Percentiles rank a stretch among this genome's conserved stretches.
Evolutionary conservation across 257 asterid species (phyloP).

Genomic region (Ajuga chamaepitys): DNA sequence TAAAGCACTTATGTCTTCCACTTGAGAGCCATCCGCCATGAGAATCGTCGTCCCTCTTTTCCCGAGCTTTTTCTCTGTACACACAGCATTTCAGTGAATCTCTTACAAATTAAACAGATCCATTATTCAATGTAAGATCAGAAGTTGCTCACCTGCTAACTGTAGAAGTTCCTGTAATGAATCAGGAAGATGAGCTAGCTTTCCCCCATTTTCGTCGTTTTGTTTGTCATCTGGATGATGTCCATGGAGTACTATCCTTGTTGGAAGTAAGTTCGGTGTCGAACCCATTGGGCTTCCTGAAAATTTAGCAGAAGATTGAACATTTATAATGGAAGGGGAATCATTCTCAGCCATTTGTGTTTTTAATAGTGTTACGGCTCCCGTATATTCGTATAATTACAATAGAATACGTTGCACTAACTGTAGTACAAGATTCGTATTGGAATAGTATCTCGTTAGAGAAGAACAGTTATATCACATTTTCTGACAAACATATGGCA

Average conservation of each 20-base stretch:
- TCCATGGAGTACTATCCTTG: slow-evolving; percentile 78
- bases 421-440: no score
- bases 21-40: slow-evolving; percentile 68
- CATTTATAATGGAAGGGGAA: no score
- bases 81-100: slow-evolving; percentile 8
- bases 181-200: slow-evolving; percentile 74
- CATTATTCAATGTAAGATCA: background rate
- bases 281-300: slow-evolving; percentile 35
- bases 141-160: slow-evolving; percentile 56
- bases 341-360: no score
- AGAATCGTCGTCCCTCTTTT: slow-evolving; percentile 49
- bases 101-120: background rate
- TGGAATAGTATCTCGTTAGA: background rate
- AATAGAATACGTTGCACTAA: no score
- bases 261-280: slow-evolving; percentile 28
- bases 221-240: slow-evolving; percentile 65
- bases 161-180: slow-evolving; percentile 59
- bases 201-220: slow-evolving; percentile 52
- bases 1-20: slow-evolving; percentile 59
- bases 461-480: background rate
- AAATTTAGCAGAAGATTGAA: slow-evolving; percentile 1
- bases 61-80: slow-evolving; percentile 64
- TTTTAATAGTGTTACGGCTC: no score
- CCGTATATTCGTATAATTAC: no score
- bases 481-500: background rate